Percentiles rank a stretch among this genome's conserved stretches.
Evolutionary conservation across 2,329 filamentous ascomycete species (phyloP).

Genomic region (Fusarium newnesense): DNA sequence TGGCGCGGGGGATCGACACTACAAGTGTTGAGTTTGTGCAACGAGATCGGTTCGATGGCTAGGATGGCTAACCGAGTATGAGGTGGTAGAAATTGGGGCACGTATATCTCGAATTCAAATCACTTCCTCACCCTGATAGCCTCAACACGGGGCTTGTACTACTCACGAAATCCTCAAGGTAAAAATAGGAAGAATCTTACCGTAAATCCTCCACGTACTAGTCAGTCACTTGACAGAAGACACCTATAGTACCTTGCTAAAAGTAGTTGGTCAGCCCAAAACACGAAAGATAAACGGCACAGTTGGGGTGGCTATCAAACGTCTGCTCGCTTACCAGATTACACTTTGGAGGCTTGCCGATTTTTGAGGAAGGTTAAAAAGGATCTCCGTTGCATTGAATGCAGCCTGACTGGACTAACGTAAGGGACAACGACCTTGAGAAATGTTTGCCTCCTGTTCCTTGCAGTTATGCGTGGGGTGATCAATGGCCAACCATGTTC

Average conservation of each 20-base stretch:
- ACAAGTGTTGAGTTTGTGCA: conserved; percentile 21
- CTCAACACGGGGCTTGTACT: neutral
- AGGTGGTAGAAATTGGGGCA: neutral
- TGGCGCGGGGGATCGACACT: conserved; percentile 36
- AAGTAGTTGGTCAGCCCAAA: neutral
- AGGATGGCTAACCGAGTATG: neutral
- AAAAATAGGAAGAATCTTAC: neutral
- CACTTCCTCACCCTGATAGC: neutral
- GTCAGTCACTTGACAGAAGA: neutral
- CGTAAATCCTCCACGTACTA: neutral
- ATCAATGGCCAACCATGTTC: neutral
- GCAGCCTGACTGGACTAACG: conserved; percentile 5
- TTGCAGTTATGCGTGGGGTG: conserved; percentile 18
- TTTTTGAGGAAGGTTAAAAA: neutral
- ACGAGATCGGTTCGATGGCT: neutral
- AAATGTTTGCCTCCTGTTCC: conserved; percentile 8
- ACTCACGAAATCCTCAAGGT: neutral
- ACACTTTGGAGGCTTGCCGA: conserved; percentile 22
- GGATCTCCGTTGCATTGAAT: neutral
- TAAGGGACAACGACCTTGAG: conserved; percentile 18
- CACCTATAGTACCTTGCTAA: neutral
- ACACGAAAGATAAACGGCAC: conserved; percentile 11
- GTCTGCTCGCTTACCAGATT: neutral
- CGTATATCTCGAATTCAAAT: neutral
- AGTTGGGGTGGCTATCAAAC: conserved; percentile 10